Evolutionary conservation across 306 rosid genomes (phyloP), one percentile per base, ranked within the genome.

Genomic region (Inga leiocalycina): DNA sequence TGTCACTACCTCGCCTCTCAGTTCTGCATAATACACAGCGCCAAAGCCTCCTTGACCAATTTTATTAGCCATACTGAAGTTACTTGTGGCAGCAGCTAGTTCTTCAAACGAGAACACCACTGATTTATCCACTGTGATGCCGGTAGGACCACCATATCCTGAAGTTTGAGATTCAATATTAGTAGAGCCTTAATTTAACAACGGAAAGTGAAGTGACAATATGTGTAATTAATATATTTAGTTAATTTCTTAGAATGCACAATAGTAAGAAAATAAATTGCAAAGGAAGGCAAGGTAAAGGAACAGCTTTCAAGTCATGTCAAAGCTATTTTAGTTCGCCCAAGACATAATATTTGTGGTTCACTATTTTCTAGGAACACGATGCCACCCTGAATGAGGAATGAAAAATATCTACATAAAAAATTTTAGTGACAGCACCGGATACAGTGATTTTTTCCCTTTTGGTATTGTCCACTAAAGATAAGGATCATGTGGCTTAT

Each of bases 41-140:
- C 98, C 99, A 69, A 96, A 96, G 83, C 98, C 98, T 61, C 99
- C 99, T 89, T 92, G 89, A 49, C 99, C 99, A 64, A 96, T 96
- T 88, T 92, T 92, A 79, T 92, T 88, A 70, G 94, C 94, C 85
- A 91, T 11, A 72, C 90, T 92, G 61, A 96, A 96, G 91, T 90
- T 64, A 83, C 88, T 84, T 24, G 98, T 92, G 20, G 97, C 95
- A 44, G 61, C 44, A 34, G 98, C 91, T 82, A 96, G 93, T 86
- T 96, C 99, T 82, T 96, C 95, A 37, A 84, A 91, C 24, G 98
- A 85, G 89, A 96, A 96, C 76, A 91, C 99, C 81, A 92, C 94
- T 30, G 98, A 96, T 85, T 94, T 94, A 79, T 92, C 92, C 43
- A 93, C 92, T 3, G 93, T 87, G 76, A 96, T 87, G 79, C 86